Evolutionary conservation across 768 basidiomycete species (phyloP), one percentile per base, ranked within the genome.

Genomic region (Auricularia sp.): DNA sequence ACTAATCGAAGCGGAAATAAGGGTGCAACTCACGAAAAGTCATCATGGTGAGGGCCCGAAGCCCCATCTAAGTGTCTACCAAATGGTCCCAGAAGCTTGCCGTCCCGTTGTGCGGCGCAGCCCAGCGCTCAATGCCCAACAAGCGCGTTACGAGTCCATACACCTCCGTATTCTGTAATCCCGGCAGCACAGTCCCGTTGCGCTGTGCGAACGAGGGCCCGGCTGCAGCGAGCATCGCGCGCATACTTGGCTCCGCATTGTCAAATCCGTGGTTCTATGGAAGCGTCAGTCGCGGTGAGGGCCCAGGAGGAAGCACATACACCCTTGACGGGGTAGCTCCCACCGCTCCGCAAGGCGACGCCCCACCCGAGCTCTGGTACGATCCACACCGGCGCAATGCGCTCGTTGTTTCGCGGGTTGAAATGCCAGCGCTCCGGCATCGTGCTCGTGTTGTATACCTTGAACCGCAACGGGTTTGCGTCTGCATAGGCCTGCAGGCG

Each of bases 341-440:
- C 47, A 18, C 47, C 47, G 47, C 21, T 51, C 6, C 47, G 47
- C 47, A 51, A 6, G 21, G 33, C 56, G 33, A 42, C 16, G 7
- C 61, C 85, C 75, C 90, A 94, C 3, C 89, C 91, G 34, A 93
- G 81, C 68, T 83, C 80, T 2, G 94, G 94, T 2, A 95, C 82
- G 63, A 93, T 80, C 73, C 91, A 97, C 13, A 95, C 80, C 6
- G 93, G 93, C 14, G 94, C 90, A 69, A 96, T 92, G n/a, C 94
- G 82, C 64, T 85, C 80, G 70, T 83, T 84, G 58, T 81, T 69
- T 6, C 10, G 10, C 16, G 47, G 47, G 1, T 84, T 75, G 71
- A 90, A 95, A 73, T 96, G 92, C 72, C 83, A 95, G 61, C 87
- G 77, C 68, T 82, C 73, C 0, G 90, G 94, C 92, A 96, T 94